phyloP scores from a whole-genome alignment of 768 basidiomycete genomes.

The Termitomyces sp. region DNA sequence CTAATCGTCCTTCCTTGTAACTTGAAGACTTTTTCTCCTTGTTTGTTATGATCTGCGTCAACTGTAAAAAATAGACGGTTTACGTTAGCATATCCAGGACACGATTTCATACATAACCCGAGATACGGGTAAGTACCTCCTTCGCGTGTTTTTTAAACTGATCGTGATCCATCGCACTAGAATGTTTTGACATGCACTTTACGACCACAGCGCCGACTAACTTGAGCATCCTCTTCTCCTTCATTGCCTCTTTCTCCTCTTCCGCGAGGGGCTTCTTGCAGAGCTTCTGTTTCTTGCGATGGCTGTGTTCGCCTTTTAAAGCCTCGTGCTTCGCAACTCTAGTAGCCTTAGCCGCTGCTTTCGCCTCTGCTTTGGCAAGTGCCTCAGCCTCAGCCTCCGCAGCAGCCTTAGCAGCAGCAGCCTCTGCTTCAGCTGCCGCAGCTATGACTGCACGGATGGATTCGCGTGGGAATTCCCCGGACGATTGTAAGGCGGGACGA shows the following conservation, averaged over 20 bases:
- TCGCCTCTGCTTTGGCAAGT: constrained; percentile 21
- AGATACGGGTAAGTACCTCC: constrained; percentile 53
- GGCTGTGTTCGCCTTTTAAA: constrained; percentile 16
- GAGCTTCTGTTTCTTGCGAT: constrained; percentile 29
- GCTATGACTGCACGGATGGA: constrained; percentile 31
- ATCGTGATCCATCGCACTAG: constrained; percentile 67
- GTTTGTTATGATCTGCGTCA: constrained; percentile 81
- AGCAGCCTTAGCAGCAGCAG: constrained; percentile 26
- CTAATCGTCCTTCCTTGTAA: constrained; percentile 69
- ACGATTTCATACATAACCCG: neutral
- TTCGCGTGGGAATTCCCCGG: constrained; percentile 15
- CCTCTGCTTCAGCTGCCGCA: constrained; percentile 23
- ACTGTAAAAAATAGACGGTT: constrained; percentile 31
- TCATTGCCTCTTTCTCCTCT: constrained; percentile 59
- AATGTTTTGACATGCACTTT: constrained; percentile 87
- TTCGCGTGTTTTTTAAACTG: constrained; percentile 93
- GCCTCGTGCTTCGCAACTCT: constrained; percentile 15
- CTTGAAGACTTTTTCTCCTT: constrained; percentile 91
- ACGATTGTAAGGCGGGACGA: neutral
- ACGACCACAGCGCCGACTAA: constrained; percentile 89
- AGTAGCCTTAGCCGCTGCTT: constrained; percentile 17
- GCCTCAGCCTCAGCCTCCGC: constrained; percentile 24
- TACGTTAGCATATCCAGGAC: neutral
- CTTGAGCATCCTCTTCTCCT: constrained; percentile 80
- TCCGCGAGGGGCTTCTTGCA: constrained; percentile 37